These are phyloP conservation scores for Penicillium egyptiacum DNA, from an alignment of 495 filamentous ascomycete species.

Conservation along the genomic window DNA sequence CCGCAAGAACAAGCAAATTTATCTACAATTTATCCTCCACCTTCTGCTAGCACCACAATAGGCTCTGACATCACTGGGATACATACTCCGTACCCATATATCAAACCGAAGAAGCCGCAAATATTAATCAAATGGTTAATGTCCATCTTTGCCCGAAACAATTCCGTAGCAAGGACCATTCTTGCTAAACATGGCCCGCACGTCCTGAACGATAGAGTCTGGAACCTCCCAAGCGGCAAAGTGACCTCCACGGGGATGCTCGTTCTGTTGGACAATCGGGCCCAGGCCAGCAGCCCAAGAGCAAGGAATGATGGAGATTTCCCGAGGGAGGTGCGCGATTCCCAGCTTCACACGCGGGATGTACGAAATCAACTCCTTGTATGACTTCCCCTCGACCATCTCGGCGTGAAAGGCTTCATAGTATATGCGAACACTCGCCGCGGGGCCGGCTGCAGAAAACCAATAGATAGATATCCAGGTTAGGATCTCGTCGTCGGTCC, in stretches of 20 bases:
- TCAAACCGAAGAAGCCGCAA: neutral
- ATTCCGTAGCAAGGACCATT: constrained; percentile 36
- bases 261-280: constrained; percentile 53
- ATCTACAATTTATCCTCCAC: neutral
- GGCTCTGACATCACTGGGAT: neutral
- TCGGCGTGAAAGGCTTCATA: constrained; percentile 50
- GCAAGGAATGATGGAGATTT: constrained; percentile 50
- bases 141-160: constrained; percentile 34
- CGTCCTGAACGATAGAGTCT: constrained; percentile 52
- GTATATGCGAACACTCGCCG: constrained; percentile 58
- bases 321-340: constrained; percentile 51
- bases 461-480: constrained; percentile 66
- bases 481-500: constrained; percentile 67
- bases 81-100: neutral
- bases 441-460: constrained; percentile 57
- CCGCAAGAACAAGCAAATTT: neutral
- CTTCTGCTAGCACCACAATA: neutral
- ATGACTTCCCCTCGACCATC: constrained; percentile 10
- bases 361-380: constrained; percentile 16
- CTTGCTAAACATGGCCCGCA: constrained; percentile 57
- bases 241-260: constrained; percentile 58
- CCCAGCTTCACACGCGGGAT: constrained; percentile 52
- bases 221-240: constrained; percentile 63
- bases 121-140: constrained; percentile 8
- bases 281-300: constrained; percentile 54